phyloP scores from a whole-genome alignment of 495 filamentous ascomycete species.

The Daldinia grandis region DNA sequence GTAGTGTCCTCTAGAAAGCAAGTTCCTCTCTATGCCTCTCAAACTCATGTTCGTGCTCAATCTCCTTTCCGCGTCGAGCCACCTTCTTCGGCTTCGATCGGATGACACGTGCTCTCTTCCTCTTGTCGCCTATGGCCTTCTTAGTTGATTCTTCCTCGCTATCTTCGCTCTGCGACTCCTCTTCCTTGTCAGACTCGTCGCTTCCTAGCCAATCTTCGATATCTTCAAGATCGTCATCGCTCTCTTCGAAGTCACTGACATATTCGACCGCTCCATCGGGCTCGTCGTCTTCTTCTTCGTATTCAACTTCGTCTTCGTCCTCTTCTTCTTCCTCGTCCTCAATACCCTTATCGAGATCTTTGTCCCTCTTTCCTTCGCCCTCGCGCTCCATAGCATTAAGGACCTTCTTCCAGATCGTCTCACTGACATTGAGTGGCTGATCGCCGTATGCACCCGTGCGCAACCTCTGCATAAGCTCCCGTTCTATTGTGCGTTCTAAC shows the following conservation, averaged over 20 bases:
- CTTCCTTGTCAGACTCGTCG: conserved; percentile 58
- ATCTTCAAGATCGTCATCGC: conserved; percentile 61
- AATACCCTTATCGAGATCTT: conserved; percentile 84
- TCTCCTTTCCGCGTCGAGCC: conserved; percentile 65
- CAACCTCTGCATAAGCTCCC: conserved; percentile 91
- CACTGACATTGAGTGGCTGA: conserved; percentile 90
- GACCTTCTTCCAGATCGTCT: conserved; percentile 97
- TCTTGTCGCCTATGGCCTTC: conserved; percentile 65
- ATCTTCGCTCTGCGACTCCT: conserved; percentile 58
- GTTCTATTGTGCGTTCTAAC: conserved; percentile 94
- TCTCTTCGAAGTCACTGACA: conserved; percentile 68
- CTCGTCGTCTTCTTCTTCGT: conserved; percentile 68
- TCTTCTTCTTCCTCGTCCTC: conserved; percentile 82
- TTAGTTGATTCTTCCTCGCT: conserved; percentile 59
- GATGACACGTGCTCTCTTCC: conserved; percentile 68
- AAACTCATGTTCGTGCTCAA: conserved; percentile 75
- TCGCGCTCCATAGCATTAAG: conserved; percentile 85
- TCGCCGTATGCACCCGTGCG: conserved; percentile 95
- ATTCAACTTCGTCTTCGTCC: conserved; percentile 73
- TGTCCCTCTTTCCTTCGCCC: conserved; percentile 84
- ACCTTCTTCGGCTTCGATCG: conserved; percentile 71
- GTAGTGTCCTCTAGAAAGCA: conserved; percentile 48
- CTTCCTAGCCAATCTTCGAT: conserved; percentile 61
- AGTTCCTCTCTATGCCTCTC: conserved; percentile 49
- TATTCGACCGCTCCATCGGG: conserved; percentile 84